Conservation (phyloP, 1,284 basidiomycete genomes). For the Malassezia japonica region DNA sequence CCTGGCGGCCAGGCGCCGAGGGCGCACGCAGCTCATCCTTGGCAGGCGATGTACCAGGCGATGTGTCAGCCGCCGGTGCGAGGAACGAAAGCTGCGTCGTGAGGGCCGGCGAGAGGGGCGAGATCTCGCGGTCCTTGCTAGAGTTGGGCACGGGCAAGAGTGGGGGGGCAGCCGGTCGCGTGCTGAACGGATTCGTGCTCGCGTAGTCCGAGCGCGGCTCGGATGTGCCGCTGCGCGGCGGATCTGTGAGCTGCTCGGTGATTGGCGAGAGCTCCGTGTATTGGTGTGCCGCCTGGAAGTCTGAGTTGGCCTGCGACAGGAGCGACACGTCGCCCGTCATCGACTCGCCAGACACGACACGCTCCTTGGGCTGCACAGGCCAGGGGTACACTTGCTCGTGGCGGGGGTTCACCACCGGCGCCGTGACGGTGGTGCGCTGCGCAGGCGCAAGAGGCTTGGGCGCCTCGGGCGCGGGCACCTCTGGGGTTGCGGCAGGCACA, state of each 20-base stretch:
- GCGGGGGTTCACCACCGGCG: constrained; percentile 1
- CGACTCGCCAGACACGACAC: neutral
- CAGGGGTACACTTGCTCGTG: constrained; percentile 16
- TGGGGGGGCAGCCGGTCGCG: neutral
- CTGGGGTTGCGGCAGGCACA: too few relatives aligned
- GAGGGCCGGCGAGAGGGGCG: constrained; percentile 9
- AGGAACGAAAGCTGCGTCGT: constrained; percentile 10
- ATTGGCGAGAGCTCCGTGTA: constrained; percentile 4
- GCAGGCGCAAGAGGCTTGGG: too few relatives aligned
- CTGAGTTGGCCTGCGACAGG: neutral
- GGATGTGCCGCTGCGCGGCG: neutral
- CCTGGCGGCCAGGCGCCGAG: neutral
- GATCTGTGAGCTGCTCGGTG: neutral
- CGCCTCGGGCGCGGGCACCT: too few relatives aligned
- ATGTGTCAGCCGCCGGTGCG: constrained; percentile 4
- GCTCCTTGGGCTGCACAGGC: neutral
- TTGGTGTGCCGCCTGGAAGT: constrained; percentile 1
- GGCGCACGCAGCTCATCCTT: neutral
- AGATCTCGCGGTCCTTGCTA: too few relatives aligned
- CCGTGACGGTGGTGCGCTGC: neutral
- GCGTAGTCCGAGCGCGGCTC: neutral
- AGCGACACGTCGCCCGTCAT: neutral
- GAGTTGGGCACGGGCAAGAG: neutral
- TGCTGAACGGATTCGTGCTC: neutral
- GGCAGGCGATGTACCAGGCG: too few relatives aligned